Conservation (phyloP, 371 early-diverging fungal genomes). For the Gilbertella persicaria region DNA sequence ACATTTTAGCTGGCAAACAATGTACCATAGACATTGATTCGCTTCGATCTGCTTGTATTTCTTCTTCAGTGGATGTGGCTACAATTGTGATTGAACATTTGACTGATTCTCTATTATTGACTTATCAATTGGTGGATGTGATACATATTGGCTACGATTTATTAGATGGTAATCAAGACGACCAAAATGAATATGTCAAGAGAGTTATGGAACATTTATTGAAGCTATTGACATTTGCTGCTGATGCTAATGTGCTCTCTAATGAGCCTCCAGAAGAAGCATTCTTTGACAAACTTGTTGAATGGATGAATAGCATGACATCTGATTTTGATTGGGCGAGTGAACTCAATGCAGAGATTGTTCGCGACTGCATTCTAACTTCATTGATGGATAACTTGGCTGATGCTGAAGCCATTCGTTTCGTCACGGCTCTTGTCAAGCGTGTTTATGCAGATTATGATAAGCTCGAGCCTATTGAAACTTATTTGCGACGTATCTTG, state of each 20-base stretch:
- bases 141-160: conserved; percentile 25
- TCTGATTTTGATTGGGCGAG: conserved; percentile 14
- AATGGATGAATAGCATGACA: background rate
- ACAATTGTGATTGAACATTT: conserved; percentile 15
- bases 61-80: conserved; percentile 27
- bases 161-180: background rate
- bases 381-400: conserved; percentile 45
- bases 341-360: conserved; percentile 31
- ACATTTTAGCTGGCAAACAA: conserved; percentile 34
- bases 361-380: conserved; percentile 48
- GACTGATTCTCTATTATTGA: conserved; percentile 9
- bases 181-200: conserved; percentile 5
- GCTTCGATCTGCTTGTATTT: conserved; percentile 20
- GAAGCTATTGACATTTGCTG: conserved; percentile 17
- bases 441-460: conserved; percentile 33
- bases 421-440: conserved; percentile 26
- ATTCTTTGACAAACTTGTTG: conserved; percentile 26
- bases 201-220: conserved; percentile 23
- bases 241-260: conserved; percentile 23
- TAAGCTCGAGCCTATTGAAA: conserved; percentile 42
- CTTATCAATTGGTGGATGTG: conserved; percentile 23
- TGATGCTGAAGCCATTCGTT: conserved; percentile 39
- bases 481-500: conserved; percentile 42
- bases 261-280: conserved; percentile 18
- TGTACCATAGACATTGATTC: conserved; percentile 14